Conservation (phyloP, 768 basidiomycete species). For the Psilocybe cyanescens region DNA sequence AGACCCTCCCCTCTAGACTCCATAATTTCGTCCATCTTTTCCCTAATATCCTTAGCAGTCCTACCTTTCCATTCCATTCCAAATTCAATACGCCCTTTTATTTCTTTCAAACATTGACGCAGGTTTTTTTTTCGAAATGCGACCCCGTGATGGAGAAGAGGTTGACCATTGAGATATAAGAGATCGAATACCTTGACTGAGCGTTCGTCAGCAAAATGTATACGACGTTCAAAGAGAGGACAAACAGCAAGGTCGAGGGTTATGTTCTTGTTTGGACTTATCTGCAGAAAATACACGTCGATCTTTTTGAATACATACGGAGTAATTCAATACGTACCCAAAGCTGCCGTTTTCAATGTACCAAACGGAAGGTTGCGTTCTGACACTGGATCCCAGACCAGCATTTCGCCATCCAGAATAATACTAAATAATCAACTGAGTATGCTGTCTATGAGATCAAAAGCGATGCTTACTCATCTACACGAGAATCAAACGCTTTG, state of each 20-base stretch:
- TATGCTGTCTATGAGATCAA: neutral
- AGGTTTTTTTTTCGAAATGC: conserved; percentile 82
- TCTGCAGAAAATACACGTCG: conserved; percentile 41
- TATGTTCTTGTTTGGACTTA: conserved; percentile 68
- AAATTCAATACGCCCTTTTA: conserved; percentile 84
- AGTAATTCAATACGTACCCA: conserved; percentile 48
- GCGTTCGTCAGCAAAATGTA: neutral
- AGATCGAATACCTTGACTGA: conserved; percentile 97
- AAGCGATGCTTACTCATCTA: conserved; percentile 73
- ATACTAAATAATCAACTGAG: conserved; percentile 52
- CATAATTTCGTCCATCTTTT: conserved; percentile 83
- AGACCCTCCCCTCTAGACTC: conserved; percentile 88
- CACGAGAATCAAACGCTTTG: conserved; percentile 69
- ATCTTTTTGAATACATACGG: neutral
- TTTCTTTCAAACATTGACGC: conserved; percentile 63
- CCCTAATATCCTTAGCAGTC: conserved; percentile 80
- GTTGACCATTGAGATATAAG: conserved; percentile 84
- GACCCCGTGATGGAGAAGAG: conserved; percentile 72
- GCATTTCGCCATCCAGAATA: conserved; percentile 97
- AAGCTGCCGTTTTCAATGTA: conserved; percentile 89
- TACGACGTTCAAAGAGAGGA: neutral
- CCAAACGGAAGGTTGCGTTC: conserved; percentile 92
- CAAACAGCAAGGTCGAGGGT: conserved; percentile 91
- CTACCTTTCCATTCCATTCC: conserved; percentile 72
- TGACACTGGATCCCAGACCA: conserved; percentile 94